Conservation (phyloP, 306 rosid genomes). For the Gynostemma pentaphyllum region DNA sequence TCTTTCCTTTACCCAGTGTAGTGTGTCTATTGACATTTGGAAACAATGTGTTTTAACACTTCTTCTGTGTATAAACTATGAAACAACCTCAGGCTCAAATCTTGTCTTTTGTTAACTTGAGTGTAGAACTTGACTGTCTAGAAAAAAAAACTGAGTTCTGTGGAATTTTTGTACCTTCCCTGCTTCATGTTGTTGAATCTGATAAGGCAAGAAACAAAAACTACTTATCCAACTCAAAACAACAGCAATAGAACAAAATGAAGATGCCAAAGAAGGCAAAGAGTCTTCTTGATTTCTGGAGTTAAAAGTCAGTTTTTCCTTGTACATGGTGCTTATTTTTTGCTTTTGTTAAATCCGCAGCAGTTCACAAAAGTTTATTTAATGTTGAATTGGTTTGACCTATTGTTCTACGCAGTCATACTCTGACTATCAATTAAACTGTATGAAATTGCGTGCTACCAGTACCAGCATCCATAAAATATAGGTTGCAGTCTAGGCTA, state of each 20-base stretch:
- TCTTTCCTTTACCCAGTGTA: conserved; percentile 7
- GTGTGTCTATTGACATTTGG: background rate
- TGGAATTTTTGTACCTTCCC: background rate
- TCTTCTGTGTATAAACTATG: background rate
- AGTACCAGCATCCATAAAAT: too few species aligned
- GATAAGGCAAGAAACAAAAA: background rate
- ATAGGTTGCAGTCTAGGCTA: too few species aligned
- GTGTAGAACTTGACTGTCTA: background rate
- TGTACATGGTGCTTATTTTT: background rate
- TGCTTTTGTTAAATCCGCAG: background rate
- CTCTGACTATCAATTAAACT: background rate
- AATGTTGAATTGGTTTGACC: background rate
- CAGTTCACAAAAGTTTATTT: background rate
- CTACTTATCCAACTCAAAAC: background rate
- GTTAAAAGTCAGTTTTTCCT: background rate
- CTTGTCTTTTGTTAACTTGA: background rate
- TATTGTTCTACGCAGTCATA: background rate
- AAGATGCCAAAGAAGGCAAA: background rate
- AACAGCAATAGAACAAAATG: background rate
- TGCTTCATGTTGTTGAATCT: background rate
- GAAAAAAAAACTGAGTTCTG: background rate
- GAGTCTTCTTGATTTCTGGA: background rate
- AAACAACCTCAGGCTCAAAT: background rate
- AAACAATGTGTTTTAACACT: too few species aligned
- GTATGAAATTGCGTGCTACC: background rate